These are phyloP conservation scores for Aechmea fasciata DNA, from an alignment of 176 grass and related monocot genomes.

Conservation along the genomic window DNA sequence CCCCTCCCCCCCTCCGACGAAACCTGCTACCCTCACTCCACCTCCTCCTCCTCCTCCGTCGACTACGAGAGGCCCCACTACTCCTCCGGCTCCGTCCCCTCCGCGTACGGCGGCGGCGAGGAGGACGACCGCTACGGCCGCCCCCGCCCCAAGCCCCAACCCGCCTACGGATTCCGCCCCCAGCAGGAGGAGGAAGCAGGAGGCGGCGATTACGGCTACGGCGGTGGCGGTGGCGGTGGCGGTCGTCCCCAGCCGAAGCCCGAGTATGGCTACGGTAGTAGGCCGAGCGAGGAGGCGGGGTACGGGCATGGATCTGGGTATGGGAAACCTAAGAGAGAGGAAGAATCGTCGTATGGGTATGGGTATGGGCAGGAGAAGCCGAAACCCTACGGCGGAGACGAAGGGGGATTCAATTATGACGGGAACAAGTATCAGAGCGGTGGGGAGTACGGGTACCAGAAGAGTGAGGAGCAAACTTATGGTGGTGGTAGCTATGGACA, in stretches of 20 bases:
- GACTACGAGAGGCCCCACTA: conserved; percentile 59
- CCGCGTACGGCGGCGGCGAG: conserved; percentile 23
- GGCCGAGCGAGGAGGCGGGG: background rate
- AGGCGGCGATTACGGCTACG: conserved; percentile 7
- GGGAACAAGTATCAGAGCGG: conserved; percentile 24
- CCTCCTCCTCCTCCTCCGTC: conserved; percentile 22
- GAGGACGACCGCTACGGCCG: background rate
- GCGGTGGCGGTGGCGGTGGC: conserved; percentile 5
- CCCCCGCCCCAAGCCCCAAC: conserved; percentile 42
- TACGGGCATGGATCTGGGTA: conserved; percentile 29
- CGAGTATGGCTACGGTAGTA: conserved; percentile 19
- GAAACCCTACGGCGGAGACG: conserved; percentile 23
- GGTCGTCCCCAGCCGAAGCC: background rate
- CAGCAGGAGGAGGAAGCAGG: conserved; percentile 35
- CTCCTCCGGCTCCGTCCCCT: conserved; percentile 48
- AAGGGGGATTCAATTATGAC: conserved; percentile 36
- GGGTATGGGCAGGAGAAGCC: conserved; percentile 12
- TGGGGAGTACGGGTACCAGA: conserved; percentile 26
- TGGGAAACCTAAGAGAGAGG: background rate
- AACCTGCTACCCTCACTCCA: conserved; percentile 56
- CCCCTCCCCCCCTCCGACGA: conserved; percentile 69
- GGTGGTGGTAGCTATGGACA: background rate
- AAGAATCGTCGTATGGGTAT: conserved; percentile 11
- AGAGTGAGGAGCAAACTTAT: conserved; percentile 30
- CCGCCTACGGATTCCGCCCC: conserved; percentile 46